These are phyloP conservation scores for Alternaria triticimaculans DNA, from an alignment of 2,329 filamentous ascomycete genomes.

Conservation along the genomic window DNA sequence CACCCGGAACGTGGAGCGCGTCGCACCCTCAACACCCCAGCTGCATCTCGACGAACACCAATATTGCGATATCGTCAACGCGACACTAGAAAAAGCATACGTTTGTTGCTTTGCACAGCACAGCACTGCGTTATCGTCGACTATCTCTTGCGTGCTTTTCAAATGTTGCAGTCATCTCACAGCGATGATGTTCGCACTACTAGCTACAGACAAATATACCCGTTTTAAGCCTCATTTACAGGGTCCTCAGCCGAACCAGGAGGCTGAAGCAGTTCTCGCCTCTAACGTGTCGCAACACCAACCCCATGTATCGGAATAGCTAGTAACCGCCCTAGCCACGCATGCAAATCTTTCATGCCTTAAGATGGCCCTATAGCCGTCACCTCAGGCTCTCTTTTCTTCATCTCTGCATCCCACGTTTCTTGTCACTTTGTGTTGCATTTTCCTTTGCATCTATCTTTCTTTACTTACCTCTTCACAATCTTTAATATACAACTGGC, in stretches of 20 bases:
- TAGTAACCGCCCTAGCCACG: constrained; percentile 35
- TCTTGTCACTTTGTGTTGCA: constrained; percentile 28
- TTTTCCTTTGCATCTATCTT: constrained; percentile 42
- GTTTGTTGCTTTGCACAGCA: not conserved
- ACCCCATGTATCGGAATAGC: constrained; percentile 41
- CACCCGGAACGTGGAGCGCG: constrained; percentile 43
- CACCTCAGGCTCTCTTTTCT: constrained; percentile 41
- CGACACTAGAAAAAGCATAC: not conserved
- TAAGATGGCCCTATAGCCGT: constrained; percentile 44
- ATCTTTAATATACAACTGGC: constrained; percentile 46
- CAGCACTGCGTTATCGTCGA: not conserved
- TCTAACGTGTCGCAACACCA: constrained; percentile 46
- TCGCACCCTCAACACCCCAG: constrained; percentile 35
- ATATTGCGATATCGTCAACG: constrained; percentile 1
- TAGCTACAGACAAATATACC: not conserved
- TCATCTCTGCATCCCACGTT: constrained; percentile 39
- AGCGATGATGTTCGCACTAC: not conserved
- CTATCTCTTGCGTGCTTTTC: not conserved
- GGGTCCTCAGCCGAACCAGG: constrained; percentile 30
- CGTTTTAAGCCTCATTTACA: constrained; percentile 22
- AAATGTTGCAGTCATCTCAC: not conserved
- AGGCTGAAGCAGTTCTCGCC: constrained; percentile 48
- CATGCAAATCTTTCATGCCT: constrained; percentile 46
- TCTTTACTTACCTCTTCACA: constrained; percentile 35
- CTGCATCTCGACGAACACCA: constrained; percentile 18